Conservation (phyloP, 2,329 filamentous ascomycete genomes). For the Phoma sp. region DNA sequence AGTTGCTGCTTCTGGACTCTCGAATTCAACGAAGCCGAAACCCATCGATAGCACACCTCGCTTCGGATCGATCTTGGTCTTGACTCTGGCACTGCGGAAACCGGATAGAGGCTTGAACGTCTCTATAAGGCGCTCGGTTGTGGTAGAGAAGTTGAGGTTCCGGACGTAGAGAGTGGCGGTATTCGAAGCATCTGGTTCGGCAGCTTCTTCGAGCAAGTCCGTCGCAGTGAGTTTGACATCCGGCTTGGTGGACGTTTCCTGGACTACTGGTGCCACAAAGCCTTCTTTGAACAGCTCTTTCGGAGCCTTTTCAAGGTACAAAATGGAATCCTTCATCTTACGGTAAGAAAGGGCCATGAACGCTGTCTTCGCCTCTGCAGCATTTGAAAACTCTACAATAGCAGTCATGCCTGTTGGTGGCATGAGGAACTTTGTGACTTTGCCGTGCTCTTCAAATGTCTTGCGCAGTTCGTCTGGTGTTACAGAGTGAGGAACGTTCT, state of each 20-base stretch:
- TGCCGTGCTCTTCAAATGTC: conserved; percentile 85
- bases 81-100: conserved; percentile 87
- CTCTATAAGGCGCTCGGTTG: conserved; percentile 75
- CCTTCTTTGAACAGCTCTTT: conserved; percentile 72
- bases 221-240: conserved; percentile 67
- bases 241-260: conserved; percentile 37
- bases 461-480: conserved; percentile 77
- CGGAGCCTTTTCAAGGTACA: conserved; percentile 94
- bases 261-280: conserved; percentile 39
- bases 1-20: conserved; percentile 75
- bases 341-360: conserved; percentile 87
- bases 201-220: conserved; percentile 69
- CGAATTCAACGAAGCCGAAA: conserved; percentile 90
- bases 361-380: conserved; percentile 80
- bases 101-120: conserved; percentile 83
- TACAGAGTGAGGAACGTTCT: conserved; percentile 90
- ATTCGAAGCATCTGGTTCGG: conserved; percentile 62
- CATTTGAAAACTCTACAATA: conserved; percentile 84
- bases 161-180: conserved; percentile 89
- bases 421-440: conserved; percentile 83
- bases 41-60: conserved; percentile 93
- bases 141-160: conserved; percentile 92
- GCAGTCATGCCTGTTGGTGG: conserved; percentile 92
- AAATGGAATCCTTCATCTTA: conserved; percentile 85
- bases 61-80: conserved; percentile 93